Conservation (phyloP, 306 rosid genomes). For the Erythrophleum fordii region DNA sequence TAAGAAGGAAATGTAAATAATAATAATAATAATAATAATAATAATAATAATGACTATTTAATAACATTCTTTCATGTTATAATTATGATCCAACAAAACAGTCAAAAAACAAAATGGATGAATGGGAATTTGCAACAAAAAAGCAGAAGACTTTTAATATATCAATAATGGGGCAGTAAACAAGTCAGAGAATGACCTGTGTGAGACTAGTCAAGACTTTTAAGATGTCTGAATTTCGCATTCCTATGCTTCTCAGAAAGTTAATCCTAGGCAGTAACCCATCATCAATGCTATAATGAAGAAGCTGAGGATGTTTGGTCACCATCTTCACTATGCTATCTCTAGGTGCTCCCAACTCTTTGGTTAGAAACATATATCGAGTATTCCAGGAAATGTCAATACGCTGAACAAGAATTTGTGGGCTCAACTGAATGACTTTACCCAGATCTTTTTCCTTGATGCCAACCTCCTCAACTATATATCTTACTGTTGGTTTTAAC, state of each 20-base stretch:
- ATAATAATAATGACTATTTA: neutral
- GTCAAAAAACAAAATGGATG: slow-evolving; percentile 22
- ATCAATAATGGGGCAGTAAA: slow-evolving; percentile 21
- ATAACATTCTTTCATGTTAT: slow-evolving; percentile 1
- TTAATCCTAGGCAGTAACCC: slow-evolving; percentile 95
- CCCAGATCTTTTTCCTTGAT: slow-evolving; percentile 88
- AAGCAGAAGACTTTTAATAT: slow-evolving; percentile 2
- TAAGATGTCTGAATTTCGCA: slow-evolving; percentile 82
- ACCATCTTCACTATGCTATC: slow-evolving; percentile 96
- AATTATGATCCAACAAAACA: slow-evolving; percentile 7
- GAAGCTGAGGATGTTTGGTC: slow-evolving; percentile 92
- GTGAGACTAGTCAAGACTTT: slow-evolving; percentile 91
- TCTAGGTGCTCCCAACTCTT: slow-evolving; percentile 92
- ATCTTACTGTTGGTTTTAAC: slow-evolving; percentile 82
- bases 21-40: neutral
- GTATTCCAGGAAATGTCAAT: slow-evolving; percentile 87
- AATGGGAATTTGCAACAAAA: slow-evolving; percentile 14
- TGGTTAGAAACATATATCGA: slow-evolving; percentile 74
- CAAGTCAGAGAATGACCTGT: slow-evolving; percentile 60
- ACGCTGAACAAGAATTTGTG: slow-evolving; percentile 90
- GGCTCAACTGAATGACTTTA: slow-evolving; percentile 95
- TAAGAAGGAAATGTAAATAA: neutral
- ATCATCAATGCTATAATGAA: slow-evolving; percentile 91
- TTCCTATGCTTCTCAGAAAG: slow-evolving; percentile 93
- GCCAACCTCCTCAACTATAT: slow-evolving; percentile 94